Conservation (phyloP, 2,329 filamentous ascomycete genomes). For the Cryphonectria naterciae region DNA sequence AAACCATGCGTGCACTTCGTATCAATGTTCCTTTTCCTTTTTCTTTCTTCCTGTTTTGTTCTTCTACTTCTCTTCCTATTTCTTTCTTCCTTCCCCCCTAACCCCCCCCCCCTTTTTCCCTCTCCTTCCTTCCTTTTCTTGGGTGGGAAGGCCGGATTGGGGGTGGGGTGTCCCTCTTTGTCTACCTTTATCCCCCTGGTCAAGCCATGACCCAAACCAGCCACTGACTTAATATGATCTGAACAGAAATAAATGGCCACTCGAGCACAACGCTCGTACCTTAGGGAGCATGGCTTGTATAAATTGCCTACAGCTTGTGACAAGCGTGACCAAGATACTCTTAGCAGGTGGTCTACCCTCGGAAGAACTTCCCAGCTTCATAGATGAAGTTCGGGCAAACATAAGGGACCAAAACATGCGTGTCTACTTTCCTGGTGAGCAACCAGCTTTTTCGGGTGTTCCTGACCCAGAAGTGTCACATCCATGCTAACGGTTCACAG, state of each 20-base stretch:
- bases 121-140: not conserved
- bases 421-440: constrained; percentile 7
- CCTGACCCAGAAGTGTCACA: not conserved
- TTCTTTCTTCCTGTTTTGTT: not conserved
- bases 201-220: not conserved
- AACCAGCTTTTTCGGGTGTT: not conserved
- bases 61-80: not conserved
- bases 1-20: not conserved
- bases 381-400: not conserved
- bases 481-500: not conserved
- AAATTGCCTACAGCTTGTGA: constrained; percentile 9
- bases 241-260: constrained; percentile 5
- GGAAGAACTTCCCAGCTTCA: not conserved
- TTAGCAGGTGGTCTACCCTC: not conserved
- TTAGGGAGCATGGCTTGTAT: constrained; percentile 6
- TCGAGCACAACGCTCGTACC: not conserved
- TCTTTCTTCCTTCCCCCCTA: too few species aligned
- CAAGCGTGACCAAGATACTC: constrained; percentile 9
- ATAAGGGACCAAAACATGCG: constrained; percentile 3
- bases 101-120: not conserved
- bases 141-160: too few species aligned
- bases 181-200: too few species aligned
- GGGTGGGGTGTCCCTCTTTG: too few species aligned
- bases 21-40: not conserved
- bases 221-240: not conserved